phyloP scores from a whole-genome alignment of 1,284 basidiomycete genomes.

The Mycosarcoma mackinlayi region DNA sequence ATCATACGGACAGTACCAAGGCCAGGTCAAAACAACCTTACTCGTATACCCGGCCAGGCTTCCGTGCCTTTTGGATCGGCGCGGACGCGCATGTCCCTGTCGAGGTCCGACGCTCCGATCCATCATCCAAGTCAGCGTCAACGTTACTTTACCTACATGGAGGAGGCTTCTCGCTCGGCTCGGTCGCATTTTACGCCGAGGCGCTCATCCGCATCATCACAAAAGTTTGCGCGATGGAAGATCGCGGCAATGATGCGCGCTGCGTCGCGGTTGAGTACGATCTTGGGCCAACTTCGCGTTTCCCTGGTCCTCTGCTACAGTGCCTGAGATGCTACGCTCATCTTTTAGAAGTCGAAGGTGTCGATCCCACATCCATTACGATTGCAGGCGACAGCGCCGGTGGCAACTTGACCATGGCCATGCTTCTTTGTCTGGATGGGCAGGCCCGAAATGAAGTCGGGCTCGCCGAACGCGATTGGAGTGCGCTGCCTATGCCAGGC shows the following conservation, averaged over 20 bases:
- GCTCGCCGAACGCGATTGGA: slow-evolving; percentile 62
- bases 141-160: slow-evolving; percentile 66
- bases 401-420: slow-evolving; percentile 60
- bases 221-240: slow-evolving; percentile 49
- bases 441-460: slow-evolving; percentile 41
- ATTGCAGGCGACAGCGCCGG: slow-evolving; percentile 67
- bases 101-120: slow-evolving; percentile 36
- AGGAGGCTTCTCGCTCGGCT: slow-evolving; percentile 66
- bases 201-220: slow-evolving; percentile 62
- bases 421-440: slow-evolving; percentile 61
- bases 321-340: slow-evolving; percentile 66
- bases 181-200: slow-evolving; percentile 67
- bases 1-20: slow-evolving; percentile 8
- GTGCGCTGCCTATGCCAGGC: slow-evolving; percentile 59
- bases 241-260: slow-evolving; percentile 43
- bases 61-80: slow-evolving; percentile 64
- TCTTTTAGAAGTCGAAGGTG: slow-evolving; percentile 61
- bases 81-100: slow-evolving; percentile 43
- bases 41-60: slow-evolving; percentile 31
- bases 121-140: slow-evolving; percentile 37
- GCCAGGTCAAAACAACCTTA: neutral
- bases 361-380: slow-evolving; percentile 56
- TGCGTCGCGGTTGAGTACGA: slow-evolving; percentile 67
- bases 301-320: slow-evolving; percentile 61
- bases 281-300: slow-evolving; percentile 58